phyloP scores from a whole-genome alignment of 139 green algal genomes.

The Coccomyxa sp. region DNA sequence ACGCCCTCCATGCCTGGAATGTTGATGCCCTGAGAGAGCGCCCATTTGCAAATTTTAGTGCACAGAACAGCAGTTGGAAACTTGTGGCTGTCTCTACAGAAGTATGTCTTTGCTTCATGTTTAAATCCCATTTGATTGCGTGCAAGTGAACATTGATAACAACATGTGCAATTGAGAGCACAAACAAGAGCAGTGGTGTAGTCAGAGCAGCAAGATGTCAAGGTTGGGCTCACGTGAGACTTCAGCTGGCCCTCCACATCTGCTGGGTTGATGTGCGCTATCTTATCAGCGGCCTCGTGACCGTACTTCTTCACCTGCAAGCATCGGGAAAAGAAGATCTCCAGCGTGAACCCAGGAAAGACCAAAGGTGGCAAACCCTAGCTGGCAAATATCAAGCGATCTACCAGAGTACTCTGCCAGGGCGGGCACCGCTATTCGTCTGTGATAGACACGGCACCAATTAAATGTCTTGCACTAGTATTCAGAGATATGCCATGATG shows the following conservation, averaged over 20 bases:
- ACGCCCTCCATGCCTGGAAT: too few relatives aligned
- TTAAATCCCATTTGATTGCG: background rate
- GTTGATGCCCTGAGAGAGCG: background rate
- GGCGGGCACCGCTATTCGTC: too few relatives aligned
- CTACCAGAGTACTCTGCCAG: too few relatives aligned
- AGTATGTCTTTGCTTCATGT: background rate
- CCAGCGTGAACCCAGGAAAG: too few relatives aligned
- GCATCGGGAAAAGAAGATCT: too few relatives aligned
- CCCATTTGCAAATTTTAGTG: background rate
- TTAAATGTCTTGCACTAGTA: background rate
- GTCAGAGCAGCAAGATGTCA: background rate
- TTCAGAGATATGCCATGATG: background rate
- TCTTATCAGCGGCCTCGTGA: background rate
- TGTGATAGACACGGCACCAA: too few relatives aligned
- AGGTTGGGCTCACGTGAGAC: background rate
- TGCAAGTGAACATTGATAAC: background rate
- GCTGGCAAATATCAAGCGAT: too few relatives aligned
- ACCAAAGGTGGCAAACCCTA: too few relatives aligned
- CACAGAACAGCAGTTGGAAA: background rate
- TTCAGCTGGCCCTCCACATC: background rate
- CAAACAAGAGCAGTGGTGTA: background rate
- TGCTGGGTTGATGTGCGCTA: background rate
- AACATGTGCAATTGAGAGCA: too few relatives aligned
- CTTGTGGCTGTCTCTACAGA: background rate
- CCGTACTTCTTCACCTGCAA: conserved; percentile 7